Conservation (phyloP, 768 basidiomycete genomes). For the Fistulinella prunicolor region DNA sequence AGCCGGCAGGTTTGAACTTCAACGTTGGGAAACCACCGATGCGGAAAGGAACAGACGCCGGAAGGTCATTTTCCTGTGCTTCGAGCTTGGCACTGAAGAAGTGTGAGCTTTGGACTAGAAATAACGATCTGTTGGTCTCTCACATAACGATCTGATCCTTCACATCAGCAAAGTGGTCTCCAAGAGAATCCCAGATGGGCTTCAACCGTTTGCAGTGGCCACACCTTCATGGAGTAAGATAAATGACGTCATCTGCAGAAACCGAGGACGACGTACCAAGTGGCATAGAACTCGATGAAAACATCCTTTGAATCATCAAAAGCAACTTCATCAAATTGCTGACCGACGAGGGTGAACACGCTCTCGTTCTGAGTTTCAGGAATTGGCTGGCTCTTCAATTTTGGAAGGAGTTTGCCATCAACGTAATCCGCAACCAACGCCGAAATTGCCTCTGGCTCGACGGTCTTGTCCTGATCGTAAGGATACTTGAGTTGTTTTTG, state of each 20-base stretch:
- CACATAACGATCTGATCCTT: conserved; percentile 81
- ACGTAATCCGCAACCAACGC: conserved; percentile 63
- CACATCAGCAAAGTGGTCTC: conserved; percentile 72
- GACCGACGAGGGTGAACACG: conserved; percentile 81
- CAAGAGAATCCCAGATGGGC: conserved; percentile 91
- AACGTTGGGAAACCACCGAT: conserved; percentile 89
- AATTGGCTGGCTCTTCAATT: conserved; percentile 87
- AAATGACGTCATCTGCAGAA: background rate
- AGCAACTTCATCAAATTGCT: conserved; percentile 84
- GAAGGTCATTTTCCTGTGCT: conserved; percentile 94
- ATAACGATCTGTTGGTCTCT: conserved; percentile 20
- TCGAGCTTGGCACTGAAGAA: conserved; percentile 85
- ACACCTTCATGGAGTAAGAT: conserved; percentile 49
- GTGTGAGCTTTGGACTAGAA: conserved; percentile 8
- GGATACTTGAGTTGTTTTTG: conserved; percentile 87
- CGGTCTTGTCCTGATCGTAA: conserved; percentile 60
- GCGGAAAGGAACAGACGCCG: conserved; percentile 83
- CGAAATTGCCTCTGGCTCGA: conserved; percentile 56
- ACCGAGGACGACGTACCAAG: conserved; percentile 62
- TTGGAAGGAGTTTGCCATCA: conserved; percentile 70
- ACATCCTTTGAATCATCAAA: conserved; percentile 90
- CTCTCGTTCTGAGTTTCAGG: conserved; percentile 80
- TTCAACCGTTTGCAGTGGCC: conserved; percentile 97
- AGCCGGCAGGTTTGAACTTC: conserved; percentile 94
- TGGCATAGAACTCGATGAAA: conserved; percentile 95